Percentiles rank a stretch among this genome's conserved stretches.
These are phyloP conservation scores for Pythium sp. DNA, from an alignment of 352 stramenopile genomes.

Conservation along the genomic window DNA sequence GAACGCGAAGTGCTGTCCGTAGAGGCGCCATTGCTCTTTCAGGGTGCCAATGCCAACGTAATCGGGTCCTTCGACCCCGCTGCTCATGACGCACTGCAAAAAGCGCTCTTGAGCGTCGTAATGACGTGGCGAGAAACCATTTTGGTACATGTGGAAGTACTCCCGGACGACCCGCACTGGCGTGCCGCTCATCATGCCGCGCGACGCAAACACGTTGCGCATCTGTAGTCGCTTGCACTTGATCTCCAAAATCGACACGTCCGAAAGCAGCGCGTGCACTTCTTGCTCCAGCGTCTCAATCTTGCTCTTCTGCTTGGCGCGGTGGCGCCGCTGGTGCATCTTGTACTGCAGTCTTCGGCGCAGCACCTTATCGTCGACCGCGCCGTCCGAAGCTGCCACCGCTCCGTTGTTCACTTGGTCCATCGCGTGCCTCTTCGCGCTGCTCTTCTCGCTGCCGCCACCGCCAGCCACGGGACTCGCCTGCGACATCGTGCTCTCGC, in stretches of 20 bases:
- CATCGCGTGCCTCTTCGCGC: not conserved
- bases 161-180: constrained; percentile 40
- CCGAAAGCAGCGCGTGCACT: constrained; percentile 31
- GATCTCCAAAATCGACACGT: constrained; percentile 38
- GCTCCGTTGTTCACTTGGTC: not conserved
- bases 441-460: too few species aligned
- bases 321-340: constrained; percentile 63
- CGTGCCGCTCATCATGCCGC: constrained; percentile 25
- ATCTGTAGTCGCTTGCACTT: constrained; percentile 27
- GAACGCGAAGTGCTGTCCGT: constrained; percentile 37
- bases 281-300: constrained; percentile 37
- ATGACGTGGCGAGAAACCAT: constrained; percentile 29
- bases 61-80: constrained; percentile 40
- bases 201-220: constrained; percentile 33
- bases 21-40: constrained; percentile 51
- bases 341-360: constrained; percentile 59
- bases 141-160: constrained; percentile 57
- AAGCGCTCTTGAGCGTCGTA: constrained; percentile 42
- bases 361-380: constrained; percentile 35
- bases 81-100: constrained; percentile 48
- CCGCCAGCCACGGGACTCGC: not conserved
- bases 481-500: not conserved
- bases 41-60: constrained; percentile 49
- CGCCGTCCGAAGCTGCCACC: not conserved
- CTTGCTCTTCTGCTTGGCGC: constrained; percentile 62